Conservation (phyloP, 2,329 filamentous ascomycete genomes). For the Ophiocordyceps australis region DNA sequence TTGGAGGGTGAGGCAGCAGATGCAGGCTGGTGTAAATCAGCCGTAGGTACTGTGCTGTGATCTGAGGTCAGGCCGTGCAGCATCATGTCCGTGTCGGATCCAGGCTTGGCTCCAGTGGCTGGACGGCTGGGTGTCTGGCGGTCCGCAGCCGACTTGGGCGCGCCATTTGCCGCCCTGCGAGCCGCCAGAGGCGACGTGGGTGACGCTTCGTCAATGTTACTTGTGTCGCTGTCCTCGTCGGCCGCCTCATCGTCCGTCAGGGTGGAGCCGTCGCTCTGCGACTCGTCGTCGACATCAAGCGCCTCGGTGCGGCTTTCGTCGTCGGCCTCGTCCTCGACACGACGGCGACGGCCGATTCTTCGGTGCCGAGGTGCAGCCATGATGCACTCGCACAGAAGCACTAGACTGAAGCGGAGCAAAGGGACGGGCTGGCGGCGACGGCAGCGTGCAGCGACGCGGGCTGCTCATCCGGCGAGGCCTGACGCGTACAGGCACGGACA, state of each 20-base stretch:
- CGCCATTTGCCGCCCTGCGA: constrained; percentile 22
- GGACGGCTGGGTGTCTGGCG: constrained; percentile 15
- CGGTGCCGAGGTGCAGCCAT: constrained; percentile 34
- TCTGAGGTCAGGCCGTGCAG: constrained; percentile 31
- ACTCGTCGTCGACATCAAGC: constrained; percentile 45
- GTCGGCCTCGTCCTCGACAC: constrained; percentile 53
- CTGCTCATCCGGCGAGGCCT: constrained; percentile 11
- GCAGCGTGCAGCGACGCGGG: constrained; percentile 8
- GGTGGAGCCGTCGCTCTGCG: constrained; percentile 44
- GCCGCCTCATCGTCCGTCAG: constrained; percentile 42
- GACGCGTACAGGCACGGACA: background rate
- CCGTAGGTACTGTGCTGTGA: constrained; percentile 19
- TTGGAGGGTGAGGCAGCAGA: constrained; percentile 18
- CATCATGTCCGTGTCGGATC: constrained; percentile 40
- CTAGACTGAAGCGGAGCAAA: no score
- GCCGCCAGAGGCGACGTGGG: constrained; percentile 26
- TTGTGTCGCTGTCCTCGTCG: constrained; percentile 44
- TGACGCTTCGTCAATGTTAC: constrained; percentile 38
- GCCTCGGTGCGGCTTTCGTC: constrained; percentile 41
- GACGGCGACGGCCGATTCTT: constrained; percentile 50
- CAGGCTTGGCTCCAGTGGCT: constrained; percentile 12
- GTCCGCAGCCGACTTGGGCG: constrained; percentile 13
- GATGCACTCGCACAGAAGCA: no score
- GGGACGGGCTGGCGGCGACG: constrained; percentile 12
- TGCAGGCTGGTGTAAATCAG: constrained; percentile 30